A percentile compares a stretch with the other conserved stretches of the same genome.
phyloP scores from a whole-genome alignment of 345 rosid species.

The Eucalyptus microcorys region DNA sequence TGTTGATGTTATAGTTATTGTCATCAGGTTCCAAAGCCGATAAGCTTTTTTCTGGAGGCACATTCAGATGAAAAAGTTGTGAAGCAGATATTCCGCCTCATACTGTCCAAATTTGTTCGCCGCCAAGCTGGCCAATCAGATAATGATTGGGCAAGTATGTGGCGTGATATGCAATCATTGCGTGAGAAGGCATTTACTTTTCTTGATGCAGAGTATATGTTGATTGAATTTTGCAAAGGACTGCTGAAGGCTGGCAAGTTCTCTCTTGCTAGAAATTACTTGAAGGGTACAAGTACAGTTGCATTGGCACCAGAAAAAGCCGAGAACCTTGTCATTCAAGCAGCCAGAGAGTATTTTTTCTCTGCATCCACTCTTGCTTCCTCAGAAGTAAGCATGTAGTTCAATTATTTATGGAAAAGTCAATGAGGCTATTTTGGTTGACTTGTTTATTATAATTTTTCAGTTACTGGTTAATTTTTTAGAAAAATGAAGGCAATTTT shows the following conservation, averaged over 20 bases:
- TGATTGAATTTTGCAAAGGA: slow-evolving; percentile 93
- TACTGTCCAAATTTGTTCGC: slow-evolving; percentile 87
- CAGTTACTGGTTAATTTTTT: neutral
- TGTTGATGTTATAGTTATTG: neutral
- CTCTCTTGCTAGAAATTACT: slow-evolving; percentile 89
- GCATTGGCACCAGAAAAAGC: slow-evolving; percentile 75
- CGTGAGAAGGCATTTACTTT: slow-evolving; percentile 86
- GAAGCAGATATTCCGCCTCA: slow-evolving; percentile 84
- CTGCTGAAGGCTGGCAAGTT: slow-evolving; percentile 94
- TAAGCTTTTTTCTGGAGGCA: slow-evolving; percentile 63
- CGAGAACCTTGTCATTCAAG: slow-evolving; percentile 84
- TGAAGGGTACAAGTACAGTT: slow-evolving; percentile 84
- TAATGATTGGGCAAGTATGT: slow-evolving; percentile 98
- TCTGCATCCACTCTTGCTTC: slow-evolving; percentile 87
- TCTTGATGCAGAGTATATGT: slow-evolving; percentile 78
- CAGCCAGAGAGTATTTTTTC: slow-evolving; percentile 91
- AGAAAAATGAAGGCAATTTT: neutral
- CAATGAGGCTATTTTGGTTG: neutral
- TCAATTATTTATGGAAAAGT: neutral
- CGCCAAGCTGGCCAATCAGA: slow-evolving; percentile 78
- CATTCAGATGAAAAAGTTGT: slow-evolving; percentile 76
- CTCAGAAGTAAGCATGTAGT: slow-evolving; percentile 53
- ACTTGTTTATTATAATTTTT: neutral
- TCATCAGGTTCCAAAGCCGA: slow-evolving; percentile 81
- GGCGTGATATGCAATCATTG: slow-evolving; percentile 82